Evolutionary conservation across 2,329 filamentous ascomycete species (phyloP).

Genomic region (Aschersonia sp.): DNA sequence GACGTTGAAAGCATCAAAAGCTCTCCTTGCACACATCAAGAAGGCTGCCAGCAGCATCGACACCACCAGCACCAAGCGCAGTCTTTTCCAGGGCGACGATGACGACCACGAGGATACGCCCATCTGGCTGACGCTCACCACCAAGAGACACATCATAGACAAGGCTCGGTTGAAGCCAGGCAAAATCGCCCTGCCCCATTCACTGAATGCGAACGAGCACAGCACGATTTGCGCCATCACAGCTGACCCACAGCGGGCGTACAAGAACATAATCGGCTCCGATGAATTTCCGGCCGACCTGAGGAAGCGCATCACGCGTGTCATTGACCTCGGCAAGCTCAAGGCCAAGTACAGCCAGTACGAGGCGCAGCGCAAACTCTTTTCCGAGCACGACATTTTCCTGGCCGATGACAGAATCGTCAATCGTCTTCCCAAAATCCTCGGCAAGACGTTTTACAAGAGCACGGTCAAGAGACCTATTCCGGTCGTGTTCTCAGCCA

Average conservation of each 20-base stretch:
- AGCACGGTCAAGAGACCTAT: constrained; percentile 71
- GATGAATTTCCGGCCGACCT: constrained; percentile 55
- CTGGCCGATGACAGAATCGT: constrained; percentile 80
- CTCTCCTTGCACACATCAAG: constrained; percentile 47
- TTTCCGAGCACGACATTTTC: constrained; percentile 82
- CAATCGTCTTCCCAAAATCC: constrained; percentile 54
- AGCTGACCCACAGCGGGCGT: constrained; percentile 64
- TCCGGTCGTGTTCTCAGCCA: constrained; percentile 56
- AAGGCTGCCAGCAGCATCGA: constrained; percentile 32
- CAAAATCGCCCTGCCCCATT: constrained; percentile 67
- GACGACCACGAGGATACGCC: constrained; percentile 31
- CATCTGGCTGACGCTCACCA: constrained; percentile 48
- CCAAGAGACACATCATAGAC: constrained; percentile 53
- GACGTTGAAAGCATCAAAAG: constrained; percentile 48
- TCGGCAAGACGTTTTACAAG: constrained; percentile 92
- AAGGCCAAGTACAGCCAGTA: constrained; percentile 73
- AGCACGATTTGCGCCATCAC: constrained; percentile 76
- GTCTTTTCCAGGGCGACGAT: constrained; percentile 34
- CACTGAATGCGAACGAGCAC: constrained; percentile 50
- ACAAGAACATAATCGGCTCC: constrained; percentile 76
- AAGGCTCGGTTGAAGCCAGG: constrained; percentile 68
- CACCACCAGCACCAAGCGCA: constrained; percentile 33
- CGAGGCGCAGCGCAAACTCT: constrained; percentile 72
- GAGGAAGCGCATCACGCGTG: constrained; percentile 51
- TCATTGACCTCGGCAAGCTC: constrained; percentile 74